Conservation (phyloP, 129 eudicot genomes). For the Rutidosis leptorrhynchoides region DNA sequence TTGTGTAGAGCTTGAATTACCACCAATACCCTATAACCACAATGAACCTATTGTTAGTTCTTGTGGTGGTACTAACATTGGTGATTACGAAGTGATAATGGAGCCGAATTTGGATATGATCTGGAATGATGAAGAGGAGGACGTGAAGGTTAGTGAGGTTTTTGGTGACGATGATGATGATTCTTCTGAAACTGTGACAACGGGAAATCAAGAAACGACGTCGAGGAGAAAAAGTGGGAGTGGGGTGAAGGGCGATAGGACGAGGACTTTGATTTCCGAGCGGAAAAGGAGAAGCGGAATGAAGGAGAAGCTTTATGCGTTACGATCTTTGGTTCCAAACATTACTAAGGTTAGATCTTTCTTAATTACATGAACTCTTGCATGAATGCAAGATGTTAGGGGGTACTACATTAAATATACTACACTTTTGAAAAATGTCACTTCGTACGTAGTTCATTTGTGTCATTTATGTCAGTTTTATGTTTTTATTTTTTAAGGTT, state of each 20-base stretch:
- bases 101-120: conserved; percentile 20
- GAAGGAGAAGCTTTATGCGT: conserved; percentile 76
- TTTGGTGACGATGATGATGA: conserved; percentile 31
- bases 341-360: conserved; percentile 54
- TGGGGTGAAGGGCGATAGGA: conserved; percentile 42
- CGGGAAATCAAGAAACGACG: conserved; percentile 18
- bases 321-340: conserved; percentile 76
- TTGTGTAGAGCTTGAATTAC: conserved; percentile 25
- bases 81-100: conserved; percentile 15
- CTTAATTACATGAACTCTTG: too few relatives aligned
- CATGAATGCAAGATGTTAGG: too few relatives aligned
- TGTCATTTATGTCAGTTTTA: too few relatives aligned
- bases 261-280: conserved; percentile 63
- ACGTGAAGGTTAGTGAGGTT: conserved; percentile 24
- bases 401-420: too few relatives aligned
- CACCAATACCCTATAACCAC: conserved; percentile 12
- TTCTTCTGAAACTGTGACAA: conserved; percentile 36
- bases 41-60: background rate
- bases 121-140: conserved; percentile 7
- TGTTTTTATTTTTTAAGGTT: too few relatives aligned
- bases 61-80: background rate
- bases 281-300: conserved; percentile 61
- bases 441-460: too few relatives aligned
- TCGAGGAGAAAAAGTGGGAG: conserved; percentile 22
- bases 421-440: background rate